Conservation (phyloP, 2,329 filamentous ascomycete genomes). For the Trichothecium sympodiale region DNA sequence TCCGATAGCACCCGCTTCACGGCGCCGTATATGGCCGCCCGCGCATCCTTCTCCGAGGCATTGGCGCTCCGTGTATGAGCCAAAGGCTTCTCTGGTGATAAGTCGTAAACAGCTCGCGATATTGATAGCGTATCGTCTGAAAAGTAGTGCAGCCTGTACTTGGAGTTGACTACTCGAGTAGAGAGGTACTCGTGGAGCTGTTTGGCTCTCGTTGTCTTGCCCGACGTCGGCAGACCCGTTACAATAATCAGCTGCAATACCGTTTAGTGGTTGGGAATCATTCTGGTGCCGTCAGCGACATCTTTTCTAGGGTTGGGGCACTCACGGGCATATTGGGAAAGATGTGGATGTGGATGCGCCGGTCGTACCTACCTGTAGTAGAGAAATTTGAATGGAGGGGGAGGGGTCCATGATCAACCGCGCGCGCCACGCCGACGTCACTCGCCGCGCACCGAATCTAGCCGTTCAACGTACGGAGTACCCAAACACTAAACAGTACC, state of each 20-base stretch:
- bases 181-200: constrained; percentile 57
- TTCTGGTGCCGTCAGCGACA: neutral
- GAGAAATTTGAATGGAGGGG: too few relatives aligned
- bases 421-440: too few relatives aligned
- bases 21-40: constrained; percentile 64
- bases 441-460: too few relatives aligned
- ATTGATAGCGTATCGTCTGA: constrained; percentile 63
- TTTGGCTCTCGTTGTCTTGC: constrained; percentile 54
- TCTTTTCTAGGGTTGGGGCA: too few relatives aligned
- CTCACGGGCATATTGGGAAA: too few relatives aligned
- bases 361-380: too few relatives aligned
- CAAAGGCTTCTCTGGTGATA: constrained; percentile 38
- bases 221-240: constrained; percentile 56
- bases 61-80: constrained; percentile 59
- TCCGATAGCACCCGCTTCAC: constrained; percentile 65
- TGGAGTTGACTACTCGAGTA: constrained; percentile 37
- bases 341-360: too few relatives aligned
- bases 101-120: constrained; percentile 59
- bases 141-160: constrained; percentile 61
- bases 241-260: constrained; percentile 50
- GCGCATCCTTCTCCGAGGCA: constrained; percentile 69
- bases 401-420: too few relatives aligned
- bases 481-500: too few relatives aligned
- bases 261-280: neutral
- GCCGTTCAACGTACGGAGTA: too few relatives aligned